Evolutionary conservation across 1,139 yeast species (phyloP).

Genomic region (Entelexis sorbosivorans): DNA sequence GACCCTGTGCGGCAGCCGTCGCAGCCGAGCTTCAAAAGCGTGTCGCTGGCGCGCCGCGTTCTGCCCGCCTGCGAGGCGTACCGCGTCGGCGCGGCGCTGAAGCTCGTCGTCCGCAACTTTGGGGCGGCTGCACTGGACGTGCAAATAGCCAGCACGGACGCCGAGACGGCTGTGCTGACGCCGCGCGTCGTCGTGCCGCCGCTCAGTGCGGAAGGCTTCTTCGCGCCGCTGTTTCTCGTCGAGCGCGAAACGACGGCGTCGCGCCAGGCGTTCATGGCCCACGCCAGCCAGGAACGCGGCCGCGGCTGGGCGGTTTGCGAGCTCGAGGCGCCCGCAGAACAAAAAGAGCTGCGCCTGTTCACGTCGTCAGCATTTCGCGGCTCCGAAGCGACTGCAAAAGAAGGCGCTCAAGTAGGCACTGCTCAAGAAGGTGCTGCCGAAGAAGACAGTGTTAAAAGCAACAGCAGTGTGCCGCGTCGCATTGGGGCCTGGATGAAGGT

Average conservation of each 20-base stretch:
- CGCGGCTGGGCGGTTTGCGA: conserved; percentile 27
- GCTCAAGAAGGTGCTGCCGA: too few relatives aligned
- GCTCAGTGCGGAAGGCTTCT: conserved; percentile 11
- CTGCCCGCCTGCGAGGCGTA: conserved; percentile 17
- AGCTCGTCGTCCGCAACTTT: conserved; percentile 25
- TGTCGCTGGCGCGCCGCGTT: conserved; percentile 25
- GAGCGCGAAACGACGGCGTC: conserved; percentile 27
- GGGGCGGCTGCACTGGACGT: conserved; percentile 23
- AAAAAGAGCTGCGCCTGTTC: background rate
- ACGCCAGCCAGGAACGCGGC: conserved; percentile 22
- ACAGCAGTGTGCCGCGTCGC: background rate
- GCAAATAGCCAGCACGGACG: conserved; percentile 7
- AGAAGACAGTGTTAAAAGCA: too few relatives aligned
- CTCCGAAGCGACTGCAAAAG: too few relatives aligned
- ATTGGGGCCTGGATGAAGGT: conserved; percentile 10
- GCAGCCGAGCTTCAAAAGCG: conserved; percentile 24
- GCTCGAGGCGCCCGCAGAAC: conserved; percentile 2
- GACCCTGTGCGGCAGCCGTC: conserved; percentile 28
- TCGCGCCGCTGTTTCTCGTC: conserved; percentile 26
- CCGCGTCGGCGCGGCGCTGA: conserved; percentile 8
- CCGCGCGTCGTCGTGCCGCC: conserved; percentile 2
- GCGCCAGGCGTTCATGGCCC: conserved; percentile 27
- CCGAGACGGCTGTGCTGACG: background rate
- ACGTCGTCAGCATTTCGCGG: background rate
- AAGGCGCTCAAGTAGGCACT: too few relatives aligned